Base-by-base conservation (phyloP, 2,329 filamentous ascomycete genomes). In the Myriangium duriaei region DNA sequence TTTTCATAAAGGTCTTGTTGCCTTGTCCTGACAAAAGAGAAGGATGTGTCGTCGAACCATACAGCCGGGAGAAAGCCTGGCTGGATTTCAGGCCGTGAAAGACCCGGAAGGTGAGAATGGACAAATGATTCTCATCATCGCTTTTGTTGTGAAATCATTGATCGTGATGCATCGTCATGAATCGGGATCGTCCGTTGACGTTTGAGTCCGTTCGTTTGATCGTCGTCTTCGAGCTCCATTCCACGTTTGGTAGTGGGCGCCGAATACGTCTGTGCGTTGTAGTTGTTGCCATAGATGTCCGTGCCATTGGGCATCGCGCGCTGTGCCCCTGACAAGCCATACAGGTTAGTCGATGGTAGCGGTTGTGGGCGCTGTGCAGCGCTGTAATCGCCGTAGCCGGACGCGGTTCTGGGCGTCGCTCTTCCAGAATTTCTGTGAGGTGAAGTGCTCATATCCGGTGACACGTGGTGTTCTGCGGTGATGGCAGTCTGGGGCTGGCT, bases 241-340 rank as follows among this genome's bases (percentile, higher is more conserved):
- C 69, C 64, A 47, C 76, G 72, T 62, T 79, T 80, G 26, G 37
- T 36, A 12, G 39, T 42, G 41, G 78, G 76, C 4, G 72, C 62
- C 11, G 74, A 67, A 47, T 87, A 84, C 7, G 72, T 72, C 15
- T 81, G 69, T 29, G 54, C 50, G 3, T 45, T 42, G 31, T 51
- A 53, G 32, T 54, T 54, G 7, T 48, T 49, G 47, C 92, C 83
- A 34, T 56, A 54, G n/a, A 52, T 47, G 10, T 74, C 60, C 18
- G 68, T 70, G n/a, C 79, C 79, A 48, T 83, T 84, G 12, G 72
- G 64, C 9, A 74, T 59, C 18, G 68, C 62, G 16, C 83, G 74
- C 42, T 84, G 81, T 54, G 83, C 85, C 56, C 80, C 87, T 64
- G 93, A 86, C 45, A 92, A 80, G 58, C 78, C 92, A 68, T 93